Conservation (phyloP, 2,329 filamentous ascomycete genomes). For the Stagonosporopsis tanaceti region DNA sequence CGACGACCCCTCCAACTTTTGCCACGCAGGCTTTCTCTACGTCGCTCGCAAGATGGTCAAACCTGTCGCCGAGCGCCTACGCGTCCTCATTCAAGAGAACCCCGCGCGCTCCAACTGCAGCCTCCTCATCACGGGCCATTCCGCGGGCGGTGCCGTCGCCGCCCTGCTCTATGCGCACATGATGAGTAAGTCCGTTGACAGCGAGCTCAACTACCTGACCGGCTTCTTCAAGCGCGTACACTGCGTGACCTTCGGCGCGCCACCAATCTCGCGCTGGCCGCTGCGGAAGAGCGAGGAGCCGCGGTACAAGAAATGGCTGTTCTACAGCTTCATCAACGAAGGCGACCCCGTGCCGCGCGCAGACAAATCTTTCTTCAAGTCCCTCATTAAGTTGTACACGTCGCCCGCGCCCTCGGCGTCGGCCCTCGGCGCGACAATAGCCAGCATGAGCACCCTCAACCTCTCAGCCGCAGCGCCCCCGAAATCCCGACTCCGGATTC, state of each 20-base stretch:
- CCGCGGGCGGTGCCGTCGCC: constrained; percentile 84
- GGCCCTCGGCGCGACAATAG: constrained; percentile 25
- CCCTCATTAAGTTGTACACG: constrained; percentile 74
- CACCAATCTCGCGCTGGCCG: constrained; percentile 76
- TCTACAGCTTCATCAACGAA: constrained; percentile 84
- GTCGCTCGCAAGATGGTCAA: constrained; percentile 78
- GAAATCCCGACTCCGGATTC: constrained; percentile 25
- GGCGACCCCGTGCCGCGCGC: constrained; percentile 82
- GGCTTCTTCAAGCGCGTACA: constrained; percentile 79
- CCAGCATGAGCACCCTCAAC: constrained; percentile 38
- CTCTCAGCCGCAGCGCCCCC: constrained; percentile 21
- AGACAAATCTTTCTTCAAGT: constrained; percentile 77
- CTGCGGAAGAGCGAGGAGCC: constrained; percentile 63
- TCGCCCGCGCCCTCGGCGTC: constrained; percentile 60
- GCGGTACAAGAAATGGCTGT: constrained; percentile 69
- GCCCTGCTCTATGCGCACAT: constrained; percentile 83
- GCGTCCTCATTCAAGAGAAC: constrained; percentile 75
- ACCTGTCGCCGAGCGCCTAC: constrained; percentile 74
- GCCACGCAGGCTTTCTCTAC: constrained; percentile 80
- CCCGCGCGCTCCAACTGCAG: constrained; percentile 70
- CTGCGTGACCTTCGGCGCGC: constrained; percentile 86
- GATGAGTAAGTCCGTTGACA: constrained; percentile 68
- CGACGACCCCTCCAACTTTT: constrained; percentile 78
- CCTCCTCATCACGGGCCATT: constrained; percentile 85
- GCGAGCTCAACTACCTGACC: constrained; percentile 74